phyloP scores from a whole-genome alignment of 2,329 filamentous ascomycete species.

The Beauveria asiatica region DNA sequence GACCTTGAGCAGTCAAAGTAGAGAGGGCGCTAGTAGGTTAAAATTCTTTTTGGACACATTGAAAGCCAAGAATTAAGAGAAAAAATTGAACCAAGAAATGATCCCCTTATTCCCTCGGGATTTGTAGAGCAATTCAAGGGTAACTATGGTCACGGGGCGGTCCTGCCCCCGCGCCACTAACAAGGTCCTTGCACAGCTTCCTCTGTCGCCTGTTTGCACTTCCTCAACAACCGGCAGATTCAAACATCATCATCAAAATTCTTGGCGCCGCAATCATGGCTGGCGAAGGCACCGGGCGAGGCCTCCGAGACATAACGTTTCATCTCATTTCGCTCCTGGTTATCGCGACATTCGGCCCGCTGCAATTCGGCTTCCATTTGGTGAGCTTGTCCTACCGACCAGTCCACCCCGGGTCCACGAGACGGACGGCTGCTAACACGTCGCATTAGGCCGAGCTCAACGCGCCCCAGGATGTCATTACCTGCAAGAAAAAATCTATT shows the following conservation, averaged over 20 bases:
- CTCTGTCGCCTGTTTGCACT: background rate
- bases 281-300: conserved; percentile 15
- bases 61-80: background rate
- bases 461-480: conserved; percentile 87
- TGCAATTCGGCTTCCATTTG: conserved; percentile 92
- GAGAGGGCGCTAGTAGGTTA: no score
- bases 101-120: background rate
- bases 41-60: background rate
- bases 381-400: conserved; percentile 39
- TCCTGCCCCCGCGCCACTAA: background rate
- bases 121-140: background rate
- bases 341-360: conserved; percentile 72
- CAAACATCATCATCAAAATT: background rate
- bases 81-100: background rate
- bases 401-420: background rate
- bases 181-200: background rate
- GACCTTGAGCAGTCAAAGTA: conserved; percentile 17
- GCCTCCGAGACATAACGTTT: conserved; percentile 49
- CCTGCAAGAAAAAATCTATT: conserved; percentile 57
- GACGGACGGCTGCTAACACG: conserved; percentile 11
- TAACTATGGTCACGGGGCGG: background rate
- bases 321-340: conserved; percentile 72
- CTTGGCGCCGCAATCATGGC: background rate
- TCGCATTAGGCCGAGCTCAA: conserved; percentile 70
- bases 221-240: background rate